Base-by-base conservation (phyloP, 2,329 filamentous ascomycete genomes). In the Ophiostoma ips region DNA sequence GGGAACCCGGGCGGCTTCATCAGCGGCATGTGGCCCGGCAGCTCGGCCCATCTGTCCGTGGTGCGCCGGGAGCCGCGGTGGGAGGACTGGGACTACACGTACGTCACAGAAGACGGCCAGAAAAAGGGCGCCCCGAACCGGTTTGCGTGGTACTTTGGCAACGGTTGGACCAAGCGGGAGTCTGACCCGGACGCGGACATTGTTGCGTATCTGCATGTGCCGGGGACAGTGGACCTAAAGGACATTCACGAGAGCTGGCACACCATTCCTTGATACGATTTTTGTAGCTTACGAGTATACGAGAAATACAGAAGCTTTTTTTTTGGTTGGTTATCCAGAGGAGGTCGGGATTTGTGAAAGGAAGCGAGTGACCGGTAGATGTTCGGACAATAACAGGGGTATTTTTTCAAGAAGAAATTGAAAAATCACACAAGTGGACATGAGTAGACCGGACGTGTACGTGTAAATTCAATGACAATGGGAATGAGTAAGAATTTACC, bases 161-260 rank as follows among this genome's bases (percentile, higher is more conserved):
- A 69, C 57, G 69, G 70, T 3, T 65, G 64, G 53, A 70, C 66
- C 18, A 63, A 66, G 52, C 63, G 61, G 0, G 69, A 71, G 56
- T 57, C 61, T 30, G 66, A 69, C 49, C 54, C 60, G 0, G 64
- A 60, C 2, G 60, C 64, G 2, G 68, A 71, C 53, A 61, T 66
- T 54, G 66, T 60, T 0, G 65, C 64, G 48, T 70, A 69, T 49
- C 64, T 68, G 50, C 73, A 66, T 55, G 57, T 71, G 30, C 74
- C 75, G 0, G 69, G 69, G 34, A 67, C 75, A 33, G 68, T 80
- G 37, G 77, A 85, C 59, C 62, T 87, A 53, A 70, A 71, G 55
- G 71, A 76, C 41, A 60, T 83, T 48, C 76, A 86, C 60, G 83
- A 87, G 68, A 71, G 71, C 16, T 87, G 83, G 83, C 84, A 53